Evolutionary conservation across 352 stramenopile species (phyloP).

Genomic region (Pythium rhizo-oryzae): DNA sequence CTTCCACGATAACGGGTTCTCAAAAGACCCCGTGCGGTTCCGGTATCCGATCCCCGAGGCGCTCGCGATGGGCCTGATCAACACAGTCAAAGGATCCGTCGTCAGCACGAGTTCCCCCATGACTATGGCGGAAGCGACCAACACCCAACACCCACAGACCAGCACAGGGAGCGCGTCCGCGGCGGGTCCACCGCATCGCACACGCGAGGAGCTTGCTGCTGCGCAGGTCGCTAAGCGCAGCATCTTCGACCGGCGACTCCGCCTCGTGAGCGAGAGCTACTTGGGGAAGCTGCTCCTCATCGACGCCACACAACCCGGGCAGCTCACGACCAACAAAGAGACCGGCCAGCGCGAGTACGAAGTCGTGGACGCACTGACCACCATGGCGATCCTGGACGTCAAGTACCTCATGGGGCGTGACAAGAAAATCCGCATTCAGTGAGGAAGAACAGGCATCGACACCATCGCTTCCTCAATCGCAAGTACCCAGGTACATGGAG

Average conservation of each 20-base stretch:
- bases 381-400: conserved; percentile 52
- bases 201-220: background rate
- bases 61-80: conserved; percentile 35
- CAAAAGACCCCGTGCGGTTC: conserved; percentile 32
- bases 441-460: no score
- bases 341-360: conserved; percentile 37
- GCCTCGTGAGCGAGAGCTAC: background rate
- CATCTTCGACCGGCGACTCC: background rate
- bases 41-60: conserved; percentile 37
- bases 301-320: conserved; percentile 39
- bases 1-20: conserved; percentile 47
- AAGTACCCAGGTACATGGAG: no score
- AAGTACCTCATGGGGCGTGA: conserved; percentile 46
- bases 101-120: background rate
- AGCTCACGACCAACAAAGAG: conserved; percentile 32
- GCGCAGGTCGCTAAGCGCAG: background rate
- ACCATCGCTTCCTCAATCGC: no score
- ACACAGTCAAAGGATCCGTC: background rate
- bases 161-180: background rate
- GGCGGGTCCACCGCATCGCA: background rate
- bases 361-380: conserved; percentile 43
- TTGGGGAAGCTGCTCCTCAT: background rate
- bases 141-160: background rate
- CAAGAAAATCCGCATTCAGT: conserved; percentile 33
- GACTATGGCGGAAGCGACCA: background rate